phyloP scores from a whole-genome alignment of 1,139 yeast species.

The Zygotorulaspora mrakii region DNA sequence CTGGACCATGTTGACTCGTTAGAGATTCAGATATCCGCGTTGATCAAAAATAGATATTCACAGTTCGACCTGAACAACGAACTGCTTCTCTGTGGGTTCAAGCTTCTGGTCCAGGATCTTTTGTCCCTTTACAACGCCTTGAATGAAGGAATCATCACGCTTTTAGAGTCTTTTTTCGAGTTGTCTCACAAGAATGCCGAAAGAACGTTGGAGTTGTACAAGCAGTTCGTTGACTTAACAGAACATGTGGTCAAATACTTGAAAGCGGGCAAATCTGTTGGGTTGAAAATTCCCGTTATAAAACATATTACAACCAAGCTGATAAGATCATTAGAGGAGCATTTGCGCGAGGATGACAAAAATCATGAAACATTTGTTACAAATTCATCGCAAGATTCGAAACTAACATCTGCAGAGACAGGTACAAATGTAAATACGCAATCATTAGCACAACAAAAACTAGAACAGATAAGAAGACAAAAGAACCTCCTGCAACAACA shows the following conservation, averaged over 20 bases:
- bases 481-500: slow-evolving; percentile 31
- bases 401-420: slow-evolving; percentile 15
- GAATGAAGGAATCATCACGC: slow-evolving; percentile 91
- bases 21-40: slow-evolving; percentile 71
- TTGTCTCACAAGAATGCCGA: slow-evolving; percentile 84
- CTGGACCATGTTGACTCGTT: slow-evolving; percentile 78
- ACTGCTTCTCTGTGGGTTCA: slow-evolving; percentile 74
- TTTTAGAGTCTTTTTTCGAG: slow-evolving; percentile 91
- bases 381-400: too few species aligned
- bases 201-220: slow-evolving; percentile 78
- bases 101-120: slow-evolving; percentile 82
- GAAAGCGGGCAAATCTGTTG: slow-evolving; percentile 86
- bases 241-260: slow-evolving; percentile 82
- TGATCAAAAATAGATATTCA: slow-evolving; percentile 69
- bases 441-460: slow-evolving; percentile 27
- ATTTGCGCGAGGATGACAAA: slow-evolving; percentile 43
- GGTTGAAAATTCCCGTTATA: slow-evolving; percentile 88
- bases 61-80: slow-evolving; percentile 73
- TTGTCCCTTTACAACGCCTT: slow-evolving; percentile 79
- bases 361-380: slow-evolving; percentile 13
- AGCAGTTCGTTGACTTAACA: slow-evolving; percentile 80
- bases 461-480: slow-evolving; percentile 32
- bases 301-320: slow-evolving; percentile 96
- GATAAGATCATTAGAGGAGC: slow-evolving; percentile 82
- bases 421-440: slow-evolving; percentile 9